Base-by-base conservation (phyloP, 495 filamentous ascomycete species). In the Penicillium herquei region DNA sequence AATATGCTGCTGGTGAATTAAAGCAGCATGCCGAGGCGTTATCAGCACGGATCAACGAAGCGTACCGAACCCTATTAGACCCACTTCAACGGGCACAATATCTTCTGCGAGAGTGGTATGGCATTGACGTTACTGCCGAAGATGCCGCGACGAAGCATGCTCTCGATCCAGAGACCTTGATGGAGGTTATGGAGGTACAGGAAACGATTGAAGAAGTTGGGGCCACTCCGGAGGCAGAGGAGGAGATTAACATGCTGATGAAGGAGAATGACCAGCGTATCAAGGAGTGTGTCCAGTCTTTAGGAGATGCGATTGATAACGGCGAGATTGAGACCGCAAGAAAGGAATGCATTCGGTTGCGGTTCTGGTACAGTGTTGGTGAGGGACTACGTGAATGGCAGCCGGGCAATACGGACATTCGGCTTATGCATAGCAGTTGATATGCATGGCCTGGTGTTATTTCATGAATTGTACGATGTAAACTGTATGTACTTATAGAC, bases 281-380 rank as follows among this genome's bases (percentile, higher is more conserved):
- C 30, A 50, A 46, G 45, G 76, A 67, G 61, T 84, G 83, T 52
- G 85, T 91, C 68, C 58, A 62, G 46, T 61, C 55, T 21, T 59
- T 98, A 16, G 87, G 77, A 39, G 64, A 65, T 48, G 78, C 82
- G n/a, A 92, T 98, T 70, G 73, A 65, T 65, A 49, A 40, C 7
- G 88, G 86, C 39, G 86, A 95, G 74, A 61, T 88, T 45, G 79
- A 83, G 61, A 68, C 32, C 14, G 94, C 91, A 33, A 84, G 78
- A 74, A 64, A 51, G 54, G 90, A 93, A 80, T 83, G 83, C 41
- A 84, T 95, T 7, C 74, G 80, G 70, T 73, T 98, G 79, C 78
- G 91, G 71, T 98, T 96, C 77, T 97, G 94, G 94, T 78, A 86
- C 64, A 94, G 91, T 79, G 84, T 98, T 47, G 80, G 82, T 46